These are phyloP conservation scores for Novymonas esmeraldas DNA, from an alignment of 208 protist genomes.

Conservation along the genomic window DNA sequence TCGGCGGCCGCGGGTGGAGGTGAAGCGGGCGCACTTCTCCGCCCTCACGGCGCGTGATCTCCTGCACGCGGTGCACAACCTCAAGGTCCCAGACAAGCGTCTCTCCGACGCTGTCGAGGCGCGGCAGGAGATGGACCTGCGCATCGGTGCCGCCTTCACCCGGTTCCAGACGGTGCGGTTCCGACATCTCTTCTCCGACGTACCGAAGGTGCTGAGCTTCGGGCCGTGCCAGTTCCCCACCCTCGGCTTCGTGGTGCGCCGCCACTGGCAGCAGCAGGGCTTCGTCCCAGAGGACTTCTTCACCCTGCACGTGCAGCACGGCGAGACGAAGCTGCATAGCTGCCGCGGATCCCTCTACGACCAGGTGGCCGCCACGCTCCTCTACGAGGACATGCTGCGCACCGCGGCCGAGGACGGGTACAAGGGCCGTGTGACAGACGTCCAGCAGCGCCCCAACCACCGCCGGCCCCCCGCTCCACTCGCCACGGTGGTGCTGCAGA, in stretches of 20 bases:
- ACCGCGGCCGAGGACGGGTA: constrained; percentile 39
- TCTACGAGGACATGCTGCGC: constrained; percentile 74
- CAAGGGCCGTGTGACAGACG: constrained; percentile 57
- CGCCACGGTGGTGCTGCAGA: constrained; percentile 98
- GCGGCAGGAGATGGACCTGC: constrained; percentile 96
- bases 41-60: constrained; percentile 90
- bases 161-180: constrained; percentile 92
- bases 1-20: constrained; percentile 48
- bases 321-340: constrained; percentile 60
- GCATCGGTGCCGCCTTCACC: constrained; percentile 96
- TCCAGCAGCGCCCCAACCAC: constrained; percentile 71
- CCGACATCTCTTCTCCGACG: constrained; percentile 67
- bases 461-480: constrained; percentile 94
- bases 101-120: constrained; percentile 95
- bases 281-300: constrained; percentile 89
- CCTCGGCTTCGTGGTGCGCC: constrained; percentile 92
- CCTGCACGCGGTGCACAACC: constrained; percentile 73
- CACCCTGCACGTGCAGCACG: constrained; percentile 58
- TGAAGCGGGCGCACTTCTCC: constrained; percentile 93
- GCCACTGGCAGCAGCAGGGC: constrained; percentile 83
- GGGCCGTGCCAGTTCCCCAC: constrained; percentile 97
- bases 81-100: constrained; percentile 85
- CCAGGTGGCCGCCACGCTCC: constrained; percentile 67
- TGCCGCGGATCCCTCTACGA: constrained; percentile 77
- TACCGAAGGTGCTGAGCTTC: constrained; percentile 87